Base-by-base conservation (phyloP, 257 asterid species). In the Ocimum tenuiflorum region DNA sequence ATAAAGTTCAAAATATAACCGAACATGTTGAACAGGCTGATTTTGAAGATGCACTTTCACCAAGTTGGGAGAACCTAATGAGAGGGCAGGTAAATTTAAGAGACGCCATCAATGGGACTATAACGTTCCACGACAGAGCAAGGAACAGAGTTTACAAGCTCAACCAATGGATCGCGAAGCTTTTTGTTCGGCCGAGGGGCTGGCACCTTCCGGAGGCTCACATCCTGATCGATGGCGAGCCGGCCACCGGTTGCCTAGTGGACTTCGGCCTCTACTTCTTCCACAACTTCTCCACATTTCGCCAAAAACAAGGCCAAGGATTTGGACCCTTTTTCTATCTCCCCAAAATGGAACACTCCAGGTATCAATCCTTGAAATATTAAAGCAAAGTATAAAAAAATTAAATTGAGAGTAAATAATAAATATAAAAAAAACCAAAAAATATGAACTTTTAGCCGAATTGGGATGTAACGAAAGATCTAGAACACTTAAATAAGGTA, bases 191-290 rank as follows among this genome's bases (percentile, higher is more conserved):
- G 8, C 95, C 96, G 0, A 79, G 98, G 67, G 98, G 98, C 39
- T 88, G 98, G 98, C 98, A 91, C 54, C 65, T 91, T 58, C 96
- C 91, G 0, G 98, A 91, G 76, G 83, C 95, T 60, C 98, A 89
- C 79, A 84, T 91, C 78, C 77, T 86, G 59, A 77, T 91, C 41
- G 98, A 91, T 52, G 92, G 95, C 3, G 88, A 91, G 41, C 96
- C 98, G 0, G 91, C 91, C 15, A 72, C 79, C 0, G 95, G 80
- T 35, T 85, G 92, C 81, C 83, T 91, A 1, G 88, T 91, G 11
- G 96, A 91, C 67, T 89, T 91, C 3, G 95, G 98, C 23, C 95
- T 91, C 62, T 91, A 91, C 48, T 91, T 88, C 69, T 82, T 85
- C 82, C 96, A 91, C 69, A 91, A 77, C 69, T 78, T 73, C 71